phyloP scores from a whole-genome alignment of 176 grass and related monocot species.

The Tillandsia leiboldiana region DNA sequence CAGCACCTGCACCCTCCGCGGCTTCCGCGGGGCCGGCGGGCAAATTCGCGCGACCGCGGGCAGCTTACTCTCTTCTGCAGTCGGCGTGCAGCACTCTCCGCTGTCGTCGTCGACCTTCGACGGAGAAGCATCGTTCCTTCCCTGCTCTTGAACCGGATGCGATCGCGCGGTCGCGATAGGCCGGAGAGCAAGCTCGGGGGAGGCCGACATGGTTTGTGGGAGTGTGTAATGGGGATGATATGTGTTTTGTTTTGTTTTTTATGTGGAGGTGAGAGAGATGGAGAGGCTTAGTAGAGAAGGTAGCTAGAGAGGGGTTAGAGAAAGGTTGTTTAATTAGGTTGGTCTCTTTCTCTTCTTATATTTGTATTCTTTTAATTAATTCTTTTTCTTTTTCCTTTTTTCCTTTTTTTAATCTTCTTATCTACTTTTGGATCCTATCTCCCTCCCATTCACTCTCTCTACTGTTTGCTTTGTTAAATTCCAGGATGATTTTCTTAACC shows the following conservation, averaged over 20 bases:
- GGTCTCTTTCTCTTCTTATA: neutral
- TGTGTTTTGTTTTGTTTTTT: neutral
- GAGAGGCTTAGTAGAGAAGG: conserved; percentile 5
- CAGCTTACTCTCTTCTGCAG: conserved; percentile 11
- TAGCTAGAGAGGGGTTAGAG: neutral
- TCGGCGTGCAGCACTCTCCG: conserved; percentile 16
- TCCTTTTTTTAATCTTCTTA: neutral
- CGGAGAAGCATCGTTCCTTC: neutral
- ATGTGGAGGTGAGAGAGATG: neutral
- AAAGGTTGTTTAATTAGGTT: neutral
- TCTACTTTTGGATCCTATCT: neutral
- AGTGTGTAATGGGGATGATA: neutral
- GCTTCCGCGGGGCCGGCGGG: conserved; percentile 31
- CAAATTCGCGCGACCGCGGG: conserved; percentile 7
- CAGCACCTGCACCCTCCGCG: neutral
- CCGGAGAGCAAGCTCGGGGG: conserved; percentile 4
- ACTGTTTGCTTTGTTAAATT: neutral
- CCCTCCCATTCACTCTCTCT: neutral
- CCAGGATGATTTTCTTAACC: conserved; percentile 19
- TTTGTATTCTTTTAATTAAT: no score
- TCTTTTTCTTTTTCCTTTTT: neutral
- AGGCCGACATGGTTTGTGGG: conserved; percentile 1
- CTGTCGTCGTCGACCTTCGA: neutral
- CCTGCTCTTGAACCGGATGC: neutral
- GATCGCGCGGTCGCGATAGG: conserved; percentile 3